A percentile compares a stretch with the other conserved stretches of the same genome.
Evolutionary conservation across 108 stramenopile species (phyloP).

Genomic region (Schizochytrium sp.): DNA sequence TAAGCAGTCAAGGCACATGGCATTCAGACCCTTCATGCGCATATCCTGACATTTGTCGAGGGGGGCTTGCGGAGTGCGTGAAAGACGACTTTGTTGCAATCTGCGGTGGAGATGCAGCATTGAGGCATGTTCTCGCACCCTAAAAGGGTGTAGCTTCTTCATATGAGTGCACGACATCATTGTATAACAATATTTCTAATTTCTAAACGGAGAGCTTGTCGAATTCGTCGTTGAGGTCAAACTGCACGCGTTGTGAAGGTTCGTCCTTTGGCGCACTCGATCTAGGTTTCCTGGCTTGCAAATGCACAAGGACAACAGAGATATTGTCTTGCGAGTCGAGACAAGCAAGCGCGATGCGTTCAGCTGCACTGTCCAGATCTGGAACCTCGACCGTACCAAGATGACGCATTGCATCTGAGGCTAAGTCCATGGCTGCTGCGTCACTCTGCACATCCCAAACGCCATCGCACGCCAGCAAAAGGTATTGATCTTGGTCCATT

Average conservation of each 20-base stretch:
- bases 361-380: not conserved
- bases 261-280: not conserved
- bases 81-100: no score
- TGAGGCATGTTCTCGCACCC: no score
- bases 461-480: not conserved
- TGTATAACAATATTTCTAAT: no score
- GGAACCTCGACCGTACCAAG: not conserved
- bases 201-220: not conserved
- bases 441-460: not conserved
- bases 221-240: not conserved
- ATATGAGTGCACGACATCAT: no score
- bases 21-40: no score
- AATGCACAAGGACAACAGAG: not conserved
- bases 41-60: no score
- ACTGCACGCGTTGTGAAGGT: not conserved
- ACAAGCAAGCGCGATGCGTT: not conserved
- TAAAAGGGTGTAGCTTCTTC: no score
- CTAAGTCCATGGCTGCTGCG: not conserved
- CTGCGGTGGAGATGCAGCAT: no score
- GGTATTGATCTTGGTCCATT: not conserved
- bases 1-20: not conserved
- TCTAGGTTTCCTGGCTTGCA: not conserved
- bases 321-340: not conserved
- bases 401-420: not conserved
- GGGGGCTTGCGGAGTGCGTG: no score